Evolutionary conservation across 768 basidiomycete species (phyloP), one percentile per base, ranked within the genome.

Genomic region (Calocybe indica): DNA sequence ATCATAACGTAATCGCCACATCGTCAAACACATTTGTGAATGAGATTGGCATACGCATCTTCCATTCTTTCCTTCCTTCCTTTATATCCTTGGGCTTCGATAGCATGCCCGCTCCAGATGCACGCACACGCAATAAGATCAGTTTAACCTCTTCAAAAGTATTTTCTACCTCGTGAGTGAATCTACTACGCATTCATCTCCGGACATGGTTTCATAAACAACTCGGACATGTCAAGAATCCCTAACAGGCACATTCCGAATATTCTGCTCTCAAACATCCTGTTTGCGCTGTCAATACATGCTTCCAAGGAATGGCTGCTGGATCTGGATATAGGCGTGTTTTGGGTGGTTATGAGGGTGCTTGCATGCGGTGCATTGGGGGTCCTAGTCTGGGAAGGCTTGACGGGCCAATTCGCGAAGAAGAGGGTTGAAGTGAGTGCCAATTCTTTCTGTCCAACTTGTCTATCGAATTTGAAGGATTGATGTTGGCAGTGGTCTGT

Each of bases 341-440:
- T 88, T 58, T 90, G 87, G 88, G 71, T 88, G 10, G 70, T 85
- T 32, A 82, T 89, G 68, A 70, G 85, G 52, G 74, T 88, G 42
- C 68, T 90, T 45, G 84, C 83, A 3, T 79, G 81, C 54, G 84
- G 80, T n/a, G 83, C 78, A n/a, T 56, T 87, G 45, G 81, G 78
- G 13, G 74, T 79, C 37, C 54, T 86, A 39, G 63, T 78, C 13
- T 82, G 85, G 82, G 80, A 82, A 51, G 72, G 66, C 1, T 50
- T 69, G 41, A 80, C 78, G 0, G 77, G 78, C 4, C 73, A 81
- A 56, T 58, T 79, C 51, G 66, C 69, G 42, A 80, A 74, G 56
- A 73, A 72, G 55, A 74, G 72, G 53, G 65, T 69, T 28, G 74
- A 85, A 33, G 85, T 87, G 73, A 85, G 83, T 58, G 43, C 34